A percentile compares a stretch with the other conserved stretches of the same genome.
Evolutionary conservation across 257 asterid species (phyloP).

Genomic region (Nicotiana noctiflora): DNA sequence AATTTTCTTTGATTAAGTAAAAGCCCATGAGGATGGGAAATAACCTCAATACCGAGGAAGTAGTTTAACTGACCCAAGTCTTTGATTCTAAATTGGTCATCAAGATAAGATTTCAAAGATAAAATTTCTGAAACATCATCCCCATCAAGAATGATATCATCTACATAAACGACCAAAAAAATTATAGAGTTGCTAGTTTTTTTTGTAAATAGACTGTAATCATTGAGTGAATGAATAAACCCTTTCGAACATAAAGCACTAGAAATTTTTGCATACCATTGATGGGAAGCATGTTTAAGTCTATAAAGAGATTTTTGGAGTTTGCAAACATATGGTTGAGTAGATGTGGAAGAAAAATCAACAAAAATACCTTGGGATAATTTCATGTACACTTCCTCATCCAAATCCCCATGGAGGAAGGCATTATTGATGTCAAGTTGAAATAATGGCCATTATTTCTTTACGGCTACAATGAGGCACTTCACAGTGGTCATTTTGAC

Average conservation of each 20-base stretch:
- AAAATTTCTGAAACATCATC: no score
- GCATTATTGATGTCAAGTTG: not conserved
- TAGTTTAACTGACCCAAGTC: no score
- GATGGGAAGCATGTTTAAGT: not conserved
- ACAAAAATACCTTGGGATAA: not conserved
- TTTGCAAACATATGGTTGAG: not conserved
- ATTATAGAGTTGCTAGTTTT: no score
- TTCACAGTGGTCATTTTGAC: no score
- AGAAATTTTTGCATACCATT: not conserved
- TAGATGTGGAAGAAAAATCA: not conserved
- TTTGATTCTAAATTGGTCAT: no score
- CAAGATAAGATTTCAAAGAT: no score
- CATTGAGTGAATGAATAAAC: not conserved
- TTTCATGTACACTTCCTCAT: not conserved
- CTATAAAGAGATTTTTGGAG: not conserved
- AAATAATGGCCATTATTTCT: no score
- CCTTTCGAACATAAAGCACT: not conserved
- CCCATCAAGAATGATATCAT: no score
- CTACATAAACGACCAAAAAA: no score
- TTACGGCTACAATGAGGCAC: no score
- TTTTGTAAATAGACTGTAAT: no score
- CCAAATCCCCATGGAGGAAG: not conserved
- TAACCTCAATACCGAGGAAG: not conserved
- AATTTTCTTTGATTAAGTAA: not conserved
- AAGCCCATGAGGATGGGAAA: no score